phyloP scores from a whole-genome alignment of 2,329 filamentous ascomycete genomes.

The Aureobasidium pullulans region DNA sequence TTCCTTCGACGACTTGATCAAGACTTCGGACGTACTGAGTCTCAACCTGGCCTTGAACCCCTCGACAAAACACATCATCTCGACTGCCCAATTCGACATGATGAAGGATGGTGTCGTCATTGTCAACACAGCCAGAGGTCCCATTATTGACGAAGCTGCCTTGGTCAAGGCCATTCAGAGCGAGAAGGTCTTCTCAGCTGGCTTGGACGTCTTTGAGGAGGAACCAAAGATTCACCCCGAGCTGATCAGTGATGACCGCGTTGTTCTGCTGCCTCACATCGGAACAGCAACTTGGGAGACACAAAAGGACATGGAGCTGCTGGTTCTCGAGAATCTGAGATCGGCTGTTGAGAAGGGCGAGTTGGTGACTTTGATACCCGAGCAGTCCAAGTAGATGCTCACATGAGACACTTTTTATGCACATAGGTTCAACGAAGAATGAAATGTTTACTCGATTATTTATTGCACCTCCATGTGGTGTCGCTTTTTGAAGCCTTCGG shows the following conservation, averaged over 20 bases:
- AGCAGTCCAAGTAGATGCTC: conserved; percentile 42
- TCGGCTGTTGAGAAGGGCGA: conserved; percentile 49
- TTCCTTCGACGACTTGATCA: conserved; percentile 48
- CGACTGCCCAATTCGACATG: conserved; percentile 40
- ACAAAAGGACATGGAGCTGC: conserved; percentile 54
- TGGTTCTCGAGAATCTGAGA: conserved; percentile 52
- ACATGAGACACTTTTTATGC: background rate
- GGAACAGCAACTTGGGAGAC: conserved; percentile 55
- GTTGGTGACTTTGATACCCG: conserved; percentile 53
- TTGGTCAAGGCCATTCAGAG: conserved; percentile 47
- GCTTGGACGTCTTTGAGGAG: conserved; percentile 52
- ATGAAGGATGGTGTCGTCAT: conserved; percentile 52
- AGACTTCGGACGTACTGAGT: conserved; percentile 47
- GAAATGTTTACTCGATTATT: background rate
- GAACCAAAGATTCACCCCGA: conserved; percentile 49
- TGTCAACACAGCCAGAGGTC: conserved; percentile 52
- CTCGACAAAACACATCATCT: conserved; percentile 47
- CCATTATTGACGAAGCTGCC: conserved; percentile 50
- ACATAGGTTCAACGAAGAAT: background rate
- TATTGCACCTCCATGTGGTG: no score
- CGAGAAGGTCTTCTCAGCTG: conserved; percentile 48
- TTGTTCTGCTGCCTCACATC: conserved; percentile 52
- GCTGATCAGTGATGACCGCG: conserved; percentile 41
- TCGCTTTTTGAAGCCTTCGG: no score
- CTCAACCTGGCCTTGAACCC: conserved; percentile 47